Evolutionary conservation across 768 basidiomycete genomes (phyloP).

Genomic region (Pleurotus citrinopileatus): DNA sequence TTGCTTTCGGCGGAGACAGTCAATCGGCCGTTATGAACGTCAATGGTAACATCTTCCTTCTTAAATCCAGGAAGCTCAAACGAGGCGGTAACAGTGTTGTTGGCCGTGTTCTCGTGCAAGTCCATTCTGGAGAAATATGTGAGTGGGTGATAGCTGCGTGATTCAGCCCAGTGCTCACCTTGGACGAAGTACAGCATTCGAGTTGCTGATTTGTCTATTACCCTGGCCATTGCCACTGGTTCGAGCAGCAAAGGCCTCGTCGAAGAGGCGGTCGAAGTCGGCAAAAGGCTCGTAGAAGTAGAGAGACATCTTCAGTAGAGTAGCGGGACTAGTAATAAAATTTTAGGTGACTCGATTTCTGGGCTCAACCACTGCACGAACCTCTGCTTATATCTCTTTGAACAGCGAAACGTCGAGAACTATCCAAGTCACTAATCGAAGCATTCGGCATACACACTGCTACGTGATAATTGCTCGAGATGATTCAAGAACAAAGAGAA

Average conservation of each 20-base stretch:
- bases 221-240: neutral
- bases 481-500: no score
- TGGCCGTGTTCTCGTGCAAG: constrained; percentile 46
- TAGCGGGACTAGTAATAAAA: no score
- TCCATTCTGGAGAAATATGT: constrained; percentile 41
- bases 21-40: constrained; percentile 48
- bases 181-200: constrained; percentile 3
- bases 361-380: constrained; percentile 14
- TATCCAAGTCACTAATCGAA: no score
- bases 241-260: constrained; percentile 25
- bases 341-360: no score
- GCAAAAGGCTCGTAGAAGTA: constrained; percentile 43
- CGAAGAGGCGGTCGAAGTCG: constrained; percentile 44
- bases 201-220: neutral
- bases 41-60: constrained; percentile 52
- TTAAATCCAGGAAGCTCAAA: constrained; percentile 61
- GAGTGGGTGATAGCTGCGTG: neutral
- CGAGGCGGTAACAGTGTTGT: constrained; percentile 51
- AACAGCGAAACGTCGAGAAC: no score
- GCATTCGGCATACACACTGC: no score
- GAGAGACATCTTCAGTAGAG: constrained; percentile 19
- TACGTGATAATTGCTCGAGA: no score
- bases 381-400: no score
- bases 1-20: constrained; percentile 50
- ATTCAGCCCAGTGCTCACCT: neutral